These are phyloP conservation scores for Cetradonia linearis DNA, from an alignment of 495 filamentous ascomycete species.

Conservation along the genomic window DNA sequence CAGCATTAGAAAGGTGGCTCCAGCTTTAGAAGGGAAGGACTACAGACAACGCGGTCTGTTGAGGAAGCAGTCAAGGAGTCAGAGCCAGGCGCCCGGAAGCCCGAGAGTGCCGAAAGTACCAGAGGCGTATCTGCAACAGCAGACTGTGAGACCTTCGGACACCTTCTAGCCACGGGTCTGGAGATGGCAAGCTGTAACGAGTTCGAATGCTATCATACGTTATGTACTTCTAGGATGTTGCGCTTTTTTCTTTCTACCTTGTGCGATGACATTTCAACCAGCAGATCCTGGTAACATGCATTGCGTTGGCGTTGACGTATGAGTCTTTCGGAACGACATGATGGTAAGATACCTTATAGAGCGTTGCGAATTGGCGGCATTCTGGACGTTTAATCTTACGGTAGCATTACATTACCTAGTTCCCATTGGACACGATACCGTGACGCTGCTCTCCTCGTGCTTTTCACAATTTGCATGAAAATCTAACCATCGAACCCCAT, in stretches of 20 bases:
- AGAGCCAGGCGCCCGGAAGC: conserved; percentile 30
- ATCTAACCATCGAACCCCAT: neutral
- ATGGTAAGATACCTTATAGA: conserved; percentile 8
- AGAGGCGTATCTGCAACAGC: conserved; percentile 38
- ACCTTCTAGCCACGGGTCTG: neutral
- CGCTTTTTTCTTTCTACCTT: neutral
- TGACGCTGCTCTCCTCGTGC: too few species aligned
- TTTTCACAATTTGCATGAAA: neutral
- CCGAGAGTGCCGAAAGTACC: conserved; percentile 59
- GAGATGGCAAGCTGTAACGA: neutral
- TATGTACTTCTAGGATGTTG: neutral
- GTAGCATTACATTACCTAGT: neutral
- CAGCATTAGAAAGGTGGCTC: conserved; percentile 47
- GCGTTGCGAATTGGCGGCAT: conserved; percentile 6
- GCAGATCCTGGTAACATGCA: conserved; percentile 1
- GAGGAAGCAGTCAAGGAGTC: conserved; percentile 40
- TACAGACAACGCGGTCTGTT: conserved; percentile 51
- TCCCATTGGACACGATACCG: neutral
- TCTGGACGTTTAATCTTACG: neutral
- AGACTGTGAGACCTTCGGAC: conserved; percentile 4
- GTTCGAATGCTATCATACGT: neutral
- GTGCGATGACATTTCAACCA: neutral
- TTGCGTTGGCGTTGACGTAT: conserved; percentile 2
- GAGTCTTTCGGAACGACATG: neutral
- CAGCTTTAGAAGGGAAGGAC: conserved; percentile 51